phyloP scores from a whole-genome alignment of 441 rosid species.

The Euphorbia corollata region DNA sequence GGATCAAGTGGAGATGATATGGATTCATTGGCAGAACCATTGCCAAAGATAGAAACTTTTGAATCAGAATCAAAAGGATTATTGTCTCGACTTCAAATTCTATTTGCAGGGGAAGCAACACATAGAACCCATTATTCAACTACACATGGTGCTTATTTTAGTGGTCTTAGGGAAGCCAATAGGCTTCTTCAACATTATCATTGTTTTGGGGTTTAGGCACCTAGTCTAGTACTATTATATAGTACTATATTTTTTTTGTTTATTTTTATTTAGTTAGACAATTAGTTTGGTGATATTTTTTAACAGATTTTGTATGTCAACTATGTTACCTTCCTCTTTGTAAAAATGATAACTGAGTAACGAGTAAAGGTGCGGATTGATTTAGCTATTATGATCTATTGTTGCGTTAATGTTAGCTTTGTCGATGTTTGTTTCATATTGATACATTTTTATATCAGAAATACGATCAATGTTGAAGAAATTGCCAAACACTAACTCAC shows the following conservation, averaged over 20 bases:
- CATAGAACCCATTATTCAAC: constrained; percentile 94
- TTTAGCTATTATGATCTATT: too few relatives aligned
- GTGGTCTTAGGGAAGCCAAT: constrained; percentile 95
- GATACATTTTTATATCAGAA: too few relatives aligned
- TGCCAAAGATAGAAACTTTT: constrained; percentile 39
- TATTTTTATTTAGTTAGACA: constrained; percentile 17
- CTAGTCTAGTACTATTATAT: constrained; percentile 19
- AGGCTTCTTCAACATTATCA: constrained; percentile 87
- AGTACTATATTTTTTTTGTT: constrained; percentile 14
- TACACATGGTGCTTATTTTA: constrained; percentile 92
- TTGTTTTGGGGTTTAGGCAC: constrained; percentile 38
- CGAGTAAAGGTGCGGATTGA: constrained; percentile 16
- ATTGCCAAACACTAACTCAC: too few relatives aligned
- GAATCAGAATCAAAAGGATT: neutral
- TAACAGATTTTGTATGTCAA: constrained; percentile 28
- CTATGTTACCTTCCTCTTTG: constrained; percentile 19
- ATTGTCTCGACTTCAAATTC: constrained; percentile 20
- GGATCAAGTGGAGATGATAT: constrained; percentile 88
- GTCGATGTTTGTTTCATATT: too few relatives aligned
- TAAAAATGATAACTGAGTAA: constrained; percentile 17
- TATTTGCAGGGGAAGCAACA: constrained; percentile 99
- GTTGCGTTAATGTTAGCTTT: too few relatives aligned
- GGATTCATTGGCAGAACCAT: constrained; percentile 77
- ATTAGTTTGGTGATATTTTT: constrained; percentile 27
- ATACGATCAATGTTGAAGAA: too few relatives aligned